Evolutionary conservation across 805 yeast species (phyloP).

Genomic region (Lipomyces anomalus): DNA sequence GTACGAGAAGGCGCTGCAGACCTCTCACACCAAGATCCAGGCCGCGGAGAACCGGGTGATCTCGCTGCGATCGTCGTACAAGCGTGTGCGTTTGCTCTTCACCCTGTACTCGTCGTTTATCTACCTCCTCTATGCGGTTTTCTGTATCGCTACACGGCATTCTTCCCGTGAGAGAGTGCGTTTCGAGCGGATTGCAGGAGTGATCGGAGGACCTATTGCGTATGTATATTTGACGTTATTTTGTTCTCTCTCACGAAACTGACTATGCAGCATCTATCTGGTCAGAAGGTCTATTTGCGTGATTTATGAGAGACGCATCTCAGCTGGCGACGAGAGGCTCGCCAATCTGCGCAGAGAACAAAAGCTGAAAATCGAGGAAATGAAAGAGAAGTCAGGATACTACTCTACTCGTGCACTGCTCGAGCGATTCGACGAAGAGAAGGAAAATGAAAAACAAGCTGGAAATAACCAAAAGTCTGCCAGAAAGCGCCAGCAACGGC

Average conservation of each 20-base stretch:
- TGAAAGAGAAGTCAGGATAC: conserved; percentile 68
- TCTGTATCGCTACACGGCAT: conserved; percentile 6
- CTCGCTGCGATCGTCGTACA: conserved; percentile 11
- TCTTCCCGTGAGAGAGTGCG: conserved; percentile 20
- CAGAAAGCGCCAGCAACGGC: neutral
- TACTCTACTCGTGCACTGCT: conserved; percentile 69
- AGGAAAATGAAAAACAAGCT: conserved; percentile 39
- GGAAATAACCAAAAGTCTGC: neutral
- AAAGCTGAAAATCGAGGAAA: conserved; percentile 52
- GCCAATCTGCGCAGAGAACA: conserved; percentile 43
- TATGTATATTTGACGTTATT: neutral
- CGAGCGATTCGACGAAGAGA: conserved; percentile 57
- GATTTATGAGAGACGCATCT: conserved; percentile 25
- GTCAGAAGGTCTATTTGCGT: conserved; percentile 3
- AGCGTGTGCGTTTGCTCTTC: conserved; percentile 31
- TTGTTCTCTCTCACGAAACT: conserved; percentile 1
- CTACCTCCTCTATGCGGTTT: conserved; percentile 27
- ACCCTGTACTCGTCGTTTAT: conserved; percentile 31
- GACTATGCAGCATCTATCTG: conserved; percentile 9
- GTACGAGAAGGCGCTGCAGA: conserved; percentile 35
- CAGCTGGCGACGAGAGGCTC: conserved; percentile 29
- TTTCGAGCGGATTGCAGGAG: conserved; percentile 15
- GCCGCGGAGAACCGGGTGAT: conserved; percentile 21
- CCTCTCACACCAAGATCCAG: conserved; percentile 29
- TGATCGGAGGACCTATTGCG: no score